Base-by-base conservation (phyloP, 495 filamentous ascomycete species). In the Alectoria sarmentosa region DNA sequence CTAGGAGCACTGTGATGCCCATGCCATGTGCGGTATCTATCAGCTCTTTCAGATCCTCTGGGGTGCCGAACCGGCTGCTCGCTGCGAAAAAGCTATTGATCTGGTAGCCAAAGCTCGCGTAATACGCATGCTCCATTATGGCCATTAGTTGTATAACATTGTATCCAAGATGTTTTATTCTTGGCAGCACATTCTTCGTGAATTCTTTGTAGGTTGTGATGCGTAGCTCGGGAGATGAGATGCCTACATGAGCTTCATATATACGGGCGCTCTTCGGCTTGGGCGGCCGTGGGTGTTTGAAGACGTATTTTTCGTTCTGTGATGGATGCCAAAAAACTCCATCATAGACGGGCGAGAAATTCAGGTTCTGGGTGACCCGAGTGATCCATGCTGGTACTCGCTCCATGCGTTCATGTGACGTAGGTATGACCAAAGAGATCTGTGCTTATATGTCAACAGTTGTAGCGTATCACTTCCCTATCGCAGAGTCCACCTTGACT, bases 81-180 rank as follows among this genome's bases (percentile, higher is more conserved):
- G 92, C 93, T 46, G 94, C 95, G 72, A 98, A 98, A 82, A 98
- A 98, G 77, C 88, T 96, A 76, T 96, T 98, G 69, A 98, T 85
- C 73, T 98, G 94, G 76, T 98, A 98, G 41, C 94, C 94, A 71
- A 98, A 98, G 69, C 93, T 97, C 67, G 94, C 94, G 75, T 98
- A 98, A 79, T 98, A 98, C 36, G 94, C 93, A 77, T 98, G 94
- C 74, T 98, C 94, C 91, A 98, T 98, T 69, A 98, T 83, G 48
- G 94, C 94, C 94, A 98, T 98, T 68, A 98, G 80, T 75, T 98
- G 94, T 69, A 98, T 97, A 48, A 92, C 88, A 77, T 98, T 97
- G 78, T 98, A 98, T 62, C 93, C 94, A 62, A 97, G 81, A 69
- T 84, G 79, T 71, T 92, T 86, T 77, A 98, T 97, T 66, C 93